phyloP scores from a whole-genome alignment of 1,139 yeast species.

The Hyphopichia burtonii region DNA sequence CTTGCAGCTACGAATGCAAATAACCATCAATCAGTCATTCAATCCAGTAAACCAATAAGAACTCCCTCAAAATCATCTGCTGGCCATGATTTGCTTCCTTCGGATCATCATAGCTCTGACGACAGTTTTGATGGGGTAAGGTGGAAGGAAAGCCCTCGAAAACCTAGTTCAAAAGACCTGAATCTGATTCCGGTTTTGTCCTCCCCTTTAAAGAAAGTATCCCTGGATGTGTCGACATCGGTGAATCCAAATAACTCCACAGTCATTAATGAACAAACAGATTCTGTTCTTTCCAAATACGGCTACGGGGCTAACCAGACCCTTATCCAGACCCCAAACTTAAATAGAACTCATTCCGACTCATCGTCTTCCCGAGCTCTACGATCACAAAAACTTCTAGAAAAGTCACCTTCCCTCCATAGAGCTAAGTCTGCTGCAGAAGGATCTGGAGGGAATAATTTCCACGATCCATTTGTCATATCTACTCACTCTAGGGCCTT shows the following conservation, averaged over 20 bases:
- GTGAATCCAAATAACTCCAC: conserved; percentile 13
- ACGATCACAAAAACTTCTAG: conserved; percentile 3
- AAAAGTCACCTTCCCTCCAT: conserved; percentile 19
- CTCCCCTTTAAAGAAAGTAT: conserved; percentile 35
- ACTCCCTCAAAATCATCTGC: conserved; percentile 3
- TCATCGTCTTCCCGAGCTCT: conserved; percentile 14
- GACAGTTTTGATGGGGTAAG: conserved; percentile 48
- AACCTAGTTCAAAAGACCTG: conserved; percentile 7
- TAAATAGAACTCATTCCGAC: conserved; percentile 29
- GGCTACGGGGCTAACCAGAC: conserved; percentile 32
- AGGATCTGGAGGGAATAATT: neutral
- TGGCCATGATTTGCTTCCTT: neutral
- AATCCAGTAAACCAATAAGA: neutral
- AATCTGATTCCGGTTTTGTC: conserved; percentile 19
- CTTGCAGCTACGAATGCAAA: conserved; percentile 4
- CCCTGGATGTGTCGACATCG: conserved; percentile 4
- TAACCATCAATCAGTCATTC: neutral
- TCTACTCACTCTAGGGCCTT: neutral
- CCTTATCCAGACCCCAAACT: conserved; percentile 21
- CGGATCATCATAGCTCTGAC: conserved; percentile 38
- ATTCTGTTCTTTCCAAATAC: conserved; percentile 38
- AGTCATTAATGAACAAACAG: conserved; percentile 30
- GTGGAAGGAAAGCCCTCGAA: conserved; percentile 37
- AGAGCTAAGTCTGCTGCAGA: conserved; percentile 31
- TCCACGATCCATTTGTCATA: too few relatives aligned